Base-by-base conservation (phyloP, 257 asterid genomes). In the Coffea eugenioides region DNA sequence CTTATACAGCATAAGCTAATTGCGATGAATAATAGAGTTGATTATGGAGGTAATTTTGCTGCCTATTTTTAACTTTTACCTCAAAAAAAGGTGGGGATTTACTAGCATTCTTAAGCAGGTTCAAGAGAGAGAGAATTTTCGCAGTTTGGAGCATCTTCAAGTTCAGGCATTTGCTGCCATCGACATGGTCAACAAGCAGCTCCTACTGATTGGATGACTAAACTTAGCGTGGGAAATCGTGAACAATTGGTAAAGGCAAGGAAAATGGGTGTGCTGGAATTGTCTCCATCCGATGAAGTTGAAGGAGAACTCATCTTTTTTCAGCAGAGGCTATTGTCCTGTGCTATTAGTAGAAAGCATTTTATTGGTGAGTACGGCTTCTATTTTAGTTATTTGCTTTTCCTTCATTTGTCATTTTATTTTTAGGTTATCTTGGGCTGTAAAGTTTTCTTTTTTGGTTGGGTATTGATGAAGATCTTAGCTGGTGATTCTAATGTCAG, bases 281-380 rank as follows among this genome's bases (percentile, higher is more conserved):
- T 89, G 72, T 92, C 97, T 82, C 97, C 98, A n/a, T 85, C 77
- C 69, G 97, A 94, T 89, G 99, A 92, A 84, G 94, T 96, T 76
- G 99, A 94, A 88, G 98, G 98, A 78, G 98, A 92, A 83, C 97
- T 96, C 75, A 65, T 94, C 62, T 96, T 88, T 85, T 85, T 87
- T 82, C 99, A 96, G 85, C 91, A 90, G 45, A 88, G 82, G 65
- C 94, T 96, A 74, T 82, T 92, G 76, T 34, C 77, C 61, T 90
- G 86, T 79, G 96, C 93, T 69, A 83, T 74, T 82, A 73, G 78
- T 27, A 90, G 92, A 82, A 92, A 88, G 82, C 78, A 69, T 79
- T 78, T 85, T 79, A 83, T 91, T 84, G 98, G 99, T 95, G 83
- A 85, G 76, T 87, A 75, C 86, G 46, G 62, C 87, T 78, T 83